Conservation (phyloP, 2,329 filamentous ascomycete species). For the Fonsecaea pedrosoi region DNA sequence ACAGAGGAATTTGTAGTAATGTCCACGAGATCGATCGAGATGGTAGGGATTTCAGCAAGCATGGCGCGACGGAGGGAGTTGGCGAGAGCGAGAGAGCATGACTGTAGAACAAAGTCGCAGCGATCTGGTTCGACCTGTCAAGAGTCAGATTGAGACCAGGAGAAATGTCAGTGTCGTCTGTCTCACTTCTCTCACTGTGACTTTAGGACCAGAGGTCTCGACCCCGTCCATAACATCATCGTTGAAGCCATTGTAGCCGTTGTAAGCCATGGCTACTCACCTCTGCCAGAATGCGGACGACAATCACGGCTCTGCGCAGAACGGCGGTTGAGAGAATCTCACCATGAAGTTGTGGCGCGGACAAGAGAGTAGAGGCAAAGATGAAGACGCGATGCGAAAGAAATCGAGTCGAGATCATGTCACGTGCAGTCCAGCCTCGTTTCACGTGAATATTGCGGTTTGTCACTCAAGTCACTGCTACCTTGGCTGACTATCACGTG, state of each 20-base stretch:
- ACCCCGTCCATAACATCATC: constrained; percentile 51
- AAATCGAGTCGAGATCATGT: neutral
- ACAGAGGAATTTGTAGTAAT: constrained; percentile 94
- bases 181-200: constrained; percentile 55
- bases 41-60: constrained; percentile 90
- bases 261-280: constrained; percentile 38
- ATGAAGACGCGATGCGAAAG: neutral
- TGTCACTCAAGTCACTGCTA: too few species aligned
- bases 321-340: neutral
- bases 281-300: neutral
- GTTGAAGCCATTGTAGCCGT: constrained; percentile 37
- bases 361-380: neutral
- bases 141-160: constrained; percentile 24
- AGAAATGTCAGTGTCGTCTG: constrained; percentile 2
- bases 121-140: constrained; percentile 75
- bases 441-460: too few species aligned
- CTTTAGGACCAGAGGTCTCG: constrained; percentile 54
- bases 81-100: constrained; percentile 87
- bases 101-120: constrained; percentile 89
- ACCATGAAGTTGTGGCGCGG: neutral
- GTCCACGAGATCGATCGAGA: constrained; percentile 94
- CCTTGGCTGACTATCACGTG: too few species aligned
- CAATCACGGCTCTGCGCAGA: neutral
- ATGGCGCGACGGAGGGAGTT: constrained; percentile 91
- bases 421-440: neutral